A percentile compares a stretch with the other conserved stretches of the same genome.
phyloP scores from a whole-genome alignment of 2,329 filamentous ascomycete genomes.

The Penicillium sp. region DNA sequence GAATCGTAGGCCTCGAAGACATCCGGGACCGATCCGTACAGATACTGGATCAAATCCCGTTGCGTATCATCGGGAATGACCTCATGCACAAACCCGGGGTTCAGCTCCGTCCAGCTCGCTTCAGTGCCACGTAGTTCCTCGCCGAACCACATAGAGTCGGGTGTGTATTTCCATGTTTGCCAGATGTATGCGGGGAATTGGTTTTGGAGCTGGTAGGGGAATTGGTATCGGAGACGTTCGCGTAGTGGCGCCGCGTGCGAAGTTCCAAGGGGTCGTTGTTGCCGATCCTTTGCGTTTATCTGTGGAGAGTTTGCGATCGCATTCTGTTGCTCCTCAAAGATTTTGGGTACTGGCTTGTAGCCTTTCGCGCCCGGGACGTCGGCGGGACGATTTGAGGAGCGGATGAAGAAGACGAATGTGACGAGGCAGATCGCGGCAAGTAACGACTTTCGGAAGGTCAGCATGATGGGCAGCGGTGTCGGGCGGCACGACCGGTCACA shows the following conservation, averaged over 20 bases:
- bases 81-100: slow-evolving; percentile 92
- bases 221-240: slow-evolving; percentile 85
- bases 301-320: slow-evolving; percentile 8
- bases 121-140: slow-evolving; percentile 76
- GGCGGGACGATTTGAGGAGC: slow-evolving; percentile 54
- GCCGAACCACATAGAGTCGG: slow-evolving; percentile 70
- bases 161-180: slow-evolving; percentile 96
- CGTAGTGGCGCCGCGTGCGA: slow-evolving; percentile 69
- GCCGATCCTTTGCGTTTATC: slow-evolving; percentile 16
- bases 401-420: slow-evolving; percentile 67
- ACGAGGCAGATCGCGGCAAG: slow-evolving; percentile 67
- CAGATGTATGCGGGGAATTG: slow-evolving; percentile 98
- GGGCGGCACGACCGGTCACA: slow-evolving; percentile 3
- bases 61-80: slow-evolving; percentile 92
- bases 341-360: slow-evolving; percentile 26
- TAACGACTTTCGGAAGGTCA: slow-evolving; percentile 73
- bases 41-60: slow-evolving; percentile 72
- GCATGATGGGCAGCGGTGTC: slow-evolving; percentile 53
- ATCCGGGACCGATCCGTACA: slow-evolving; percentile 80
- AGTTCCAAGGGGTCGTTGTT: slow-evolving; percentile 58
- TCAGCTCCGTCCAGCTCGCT: slow-evolving; percentile 80
- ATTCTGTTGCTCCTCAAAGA: slow-evolving; percentile 21
- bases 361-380: slow-evolving; percentile 27
- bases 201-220: slow-evolving; percentile 80
- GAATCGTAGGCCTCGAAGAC: slow-evolving; percentile 73